phyloP scores from a whole-genome alignment of 768 basidiomycete species.

The Boletellus ananiceps region DNA sequence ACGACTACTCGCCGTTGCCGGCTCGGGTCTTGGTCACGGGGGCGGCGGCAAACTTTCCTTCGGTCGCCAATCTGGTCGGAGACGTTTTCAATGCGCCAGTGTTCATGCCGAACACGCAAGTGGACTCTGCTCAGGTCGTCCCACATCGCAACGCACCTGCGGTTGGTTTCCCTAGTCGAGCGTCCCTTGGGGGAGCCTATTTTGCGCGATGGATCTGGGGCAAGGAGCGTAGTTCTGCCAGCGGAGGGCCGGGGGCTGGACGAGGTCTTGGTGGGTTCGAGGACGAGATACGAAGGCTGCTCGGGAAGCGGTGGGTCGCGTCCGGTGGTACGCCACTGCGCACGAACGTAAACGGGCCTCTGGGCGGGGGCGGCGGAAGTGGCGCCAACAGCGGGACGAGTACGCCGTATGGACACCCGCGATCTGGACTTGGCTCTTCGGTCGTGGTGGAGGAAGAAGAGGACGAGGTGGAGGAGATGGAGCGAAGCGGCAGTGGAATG shows the following conservation, averaged over 20 bases:
- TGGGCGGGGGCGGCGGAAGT: constrained; percentile 35
- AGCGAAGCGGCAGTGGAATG: constrained; percentile 30
- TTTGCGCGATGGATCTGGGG: constrained; percentile 86
- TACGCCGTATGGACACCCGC: constrained; percentile 56
- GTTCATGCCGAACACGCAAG: constrained; percentile 67
- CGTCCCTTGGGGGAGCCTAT: constrained; percentile 70
- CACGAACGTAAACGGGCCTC: constrained; percentile 51
- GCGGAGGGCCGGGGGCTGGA: constrained; percentile 28
- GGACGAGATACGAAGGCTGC: constrained; percentile 69
- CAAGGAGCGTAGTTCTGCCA: constrained; percentile 42
- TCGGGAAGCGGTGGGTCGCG: constrained; percentile 71
- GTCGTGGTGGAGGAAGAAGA: constrained; percentile 72
- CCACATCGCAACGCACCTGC: constrained; percentile 73
- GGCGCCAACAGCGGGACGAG: constrained; percentile 63
- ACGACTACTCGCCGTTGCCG: constrained; percentile 65
- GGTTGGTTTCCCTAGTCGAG: constrained; percentile 61
- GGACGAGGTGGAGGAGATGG: constrained; percentile 62
- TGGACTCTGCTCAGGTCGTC: constrained; percentile 69
- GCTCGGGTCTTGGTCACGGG: constrained; percentile 66
- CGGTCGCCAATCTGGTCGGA: constrained; percentile 71
- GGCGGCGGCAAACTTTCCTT: constrained; percentile 81
- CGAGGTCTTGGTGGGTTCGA: constrained; percentile 61
- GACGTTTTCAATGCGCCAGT: constrained; percentile 83
- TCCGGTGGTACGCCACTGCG: constrained; percentile 55
- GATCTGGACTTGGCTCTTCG: constrained; percentile 49